A percentile compares a stretch with the other conserved stretches of the same genome.
Evolutionary conservation across 1,284 basidiomycete species (phyloP).

Genomic region (Irpex rosettiformis): DNA sequence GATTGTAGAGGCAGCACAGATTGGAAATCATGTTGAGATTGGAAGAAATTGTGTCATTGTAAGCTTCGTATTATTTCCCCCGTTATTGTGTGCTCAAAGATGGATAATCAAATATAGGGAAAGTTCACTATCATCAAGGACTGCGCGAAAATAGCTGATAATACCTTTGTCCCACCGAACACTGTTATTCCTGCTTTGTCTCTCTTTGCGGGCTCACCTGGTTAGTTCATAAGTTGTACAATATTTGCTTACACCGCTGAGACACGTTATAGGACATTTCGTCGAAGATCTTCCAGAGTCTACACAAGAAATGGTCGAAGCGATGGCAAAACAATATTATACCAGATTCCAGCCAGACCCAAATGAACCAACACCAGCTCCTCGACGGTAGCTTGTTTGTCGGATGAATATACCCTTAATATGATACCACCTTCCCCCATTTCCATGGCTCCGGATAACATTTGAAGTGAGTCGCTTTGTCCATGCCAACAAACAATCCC

Average conservation of each 20-base stretch:
- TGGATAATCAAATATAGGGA: conserved; percentile 51
- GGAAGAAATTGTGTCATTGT: conserved; percentile 95
- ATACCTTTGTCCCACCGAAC: conserved; percentile 87
- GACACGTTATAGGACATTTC: conserved; percentile 57
- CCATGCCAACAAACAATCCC: too few relatives aligned
- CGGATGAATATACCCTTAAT: not conserved
- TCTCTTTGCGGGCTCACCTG: conserved; percentile 87
- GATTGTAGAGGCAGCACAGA: conserved; percentile 91
- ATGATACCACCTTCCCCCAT: conserved; percentile 2
- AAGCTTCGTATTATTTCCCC: conserved; percentile 26
- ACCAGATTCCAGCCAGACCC: conserved; percentile 47
- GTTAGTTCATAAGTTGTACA: conserved; percentile 37
- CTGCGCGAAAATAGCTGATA: conserved; percentile 84
- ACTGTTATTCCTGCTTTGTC: conserved; percentile 90
- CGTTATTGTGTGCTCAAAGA: not conserved
- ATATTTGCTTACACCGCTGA: not conserved
- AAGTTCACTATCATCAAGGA: conserved; percentile 98
- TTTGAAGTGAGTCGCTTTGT: not conserved
- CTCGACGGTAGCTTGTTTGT: not conserved
- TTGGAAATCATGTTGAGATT: conserved; percentile 93
- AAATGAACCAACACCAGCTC: conserved; percentile 12
- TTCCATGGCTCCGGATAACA: not conserved
- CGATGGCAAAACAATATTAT: conserved; percentile 71
- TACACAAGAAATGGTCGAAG: conserved; percentile 52
- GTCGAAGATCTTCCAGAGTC: conserved; percentile 88